Conservation (phyloP, 1,284 basidiomycete species). For the Ustilago shanxiensis region DNA sequence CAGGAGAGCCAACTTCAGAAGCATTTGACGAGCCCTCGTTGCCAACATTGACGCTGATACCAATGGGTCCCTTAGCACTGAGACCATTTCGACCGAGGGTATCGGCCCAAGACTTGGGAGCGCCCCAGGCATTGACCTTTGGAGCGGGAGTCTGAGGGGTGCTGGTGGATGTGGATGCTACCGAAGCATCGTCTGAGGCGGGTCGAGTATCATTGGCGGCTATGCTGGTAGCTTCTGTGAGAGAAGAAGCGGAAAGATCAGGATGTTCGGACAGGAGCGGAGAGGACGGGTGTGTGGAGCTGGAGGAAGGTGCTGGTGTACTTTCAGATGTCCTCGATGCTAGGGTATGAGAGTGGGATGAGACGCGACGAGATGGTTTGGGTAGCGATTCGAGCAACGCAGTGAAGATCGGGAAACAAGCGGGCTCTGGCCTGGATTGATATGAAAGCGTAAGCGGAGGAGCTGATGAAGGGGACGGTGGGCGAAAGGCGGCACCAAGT, state of each 20-base stretch:
- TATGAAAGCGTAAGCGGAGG: slow-evolving; percentile 55
- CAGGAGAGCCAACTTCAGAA: slow-evolving; percentile 30
- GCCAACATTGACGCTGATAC: slow-evolving; percentile 48
- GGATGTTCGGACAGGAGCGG: slow-evolving; percentile 38
- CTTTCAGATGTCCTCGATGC: slow-evolving; percentile 9
- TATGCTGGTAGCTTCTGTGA: slow-evolving; percentile 49
- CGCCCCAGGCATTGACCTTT: slow-evolving; percentile 39
- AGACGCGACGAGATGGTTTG: slow-evolving; percentile 4
- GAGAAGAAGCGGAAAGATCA: slow-evolving; percentile 38
- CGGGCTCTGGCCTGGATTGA: slow-evolving; percentile 32
- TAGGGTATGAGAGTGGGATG: background rate
- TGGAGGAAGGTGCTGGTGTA: slow-evolving; percentile 44
- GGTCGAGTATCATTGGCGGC: slow-evolving; percentile 8
- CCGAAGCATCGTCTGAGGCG: slow-evolving; percentile 8
- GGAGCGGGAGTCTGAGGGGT: slow-evolving; percentile 27
- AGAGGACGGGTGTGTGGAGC: slow-evolving; percentile 41
- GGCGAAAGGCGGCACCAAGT: slow-evolving; percentile 34
- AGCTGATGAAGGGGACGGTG: slow-evolving; percentile 43
- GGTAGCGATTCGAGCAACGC: slow-evolving; percentile 33
- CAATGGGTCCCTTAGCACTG: slow-evolving; percentile 34
- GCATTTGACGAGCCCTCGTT: slow-evolving; percentile 15
- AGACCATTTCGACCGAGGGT: slow-evolving; percentile 28
- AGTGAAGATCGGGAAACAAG: slow-evolving; percentile 29
- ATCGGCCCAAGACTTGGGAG: slow-evolving; percentile 52
- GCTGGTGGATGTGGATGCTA: slow-evolving; percentile 16